Conservation (phyloP, 2,329 filamentous ascomycete species). For the Epichloe sibirici region DNA sequence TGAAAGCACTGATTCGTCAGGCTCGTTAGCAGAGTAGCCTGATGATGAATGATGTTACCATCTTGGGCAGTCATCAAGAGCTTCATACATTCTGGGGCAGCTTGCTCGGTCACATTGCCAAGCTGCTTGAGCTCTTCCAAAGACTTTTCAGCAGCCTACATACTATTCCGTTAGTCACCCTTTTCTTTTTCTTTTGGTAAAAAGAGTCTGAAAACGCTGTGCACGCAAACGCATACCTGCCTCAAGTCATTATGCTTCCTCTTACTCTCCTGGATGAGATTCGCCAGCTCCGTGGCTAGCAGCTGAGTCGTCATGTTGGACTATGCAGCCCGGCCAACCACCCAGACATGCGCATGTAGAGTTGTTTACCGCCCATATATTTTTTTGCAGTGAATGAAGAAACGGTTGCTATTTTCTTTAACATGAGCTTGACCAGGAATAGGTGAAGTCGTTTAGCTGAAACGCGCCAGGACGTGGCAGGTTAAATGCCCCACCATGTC, state of each 20-base stretch:
- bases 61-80: neutral
- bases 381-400: neutral
- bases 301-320: conserved; percentile 80
- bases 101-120: conserved; percentile 23
- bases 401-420: neutral
- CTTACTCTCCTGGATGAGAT: conserved; percentile 90
- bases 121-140: conserved; percentile 67
- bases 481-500: conserved; percentile 1
- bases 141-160: conserved; percentile 84
- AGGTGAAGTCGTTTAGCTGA: neutral
- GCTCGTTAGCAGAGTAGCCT: conserved; percentile 6
- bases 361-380: conserved; percentile 16
- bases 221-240: conserved; percentile 38
- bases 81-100: conserved; percentile 24
- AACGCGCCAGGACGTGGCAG: conserved; percentile 3
- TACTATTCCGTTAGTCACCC: neutral
- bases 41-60: conserved; percentile 9
- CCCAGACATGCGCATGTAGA: conserved; percentile 14
- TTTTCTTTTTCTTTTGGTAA: neutral
- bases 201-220: neutral
- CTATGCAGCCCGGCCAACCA: conserved; percentile 10
- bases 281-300: conserved; percentile 74
- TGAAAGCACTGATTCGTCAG: conserved; percentile 56
- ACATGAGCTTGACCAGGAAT: neutral
- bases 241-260: conserved; percentile 84